Conservation (phyloP, 495 filamentous ascomycete genomes). For the Tuber melanosporum region DNA sequence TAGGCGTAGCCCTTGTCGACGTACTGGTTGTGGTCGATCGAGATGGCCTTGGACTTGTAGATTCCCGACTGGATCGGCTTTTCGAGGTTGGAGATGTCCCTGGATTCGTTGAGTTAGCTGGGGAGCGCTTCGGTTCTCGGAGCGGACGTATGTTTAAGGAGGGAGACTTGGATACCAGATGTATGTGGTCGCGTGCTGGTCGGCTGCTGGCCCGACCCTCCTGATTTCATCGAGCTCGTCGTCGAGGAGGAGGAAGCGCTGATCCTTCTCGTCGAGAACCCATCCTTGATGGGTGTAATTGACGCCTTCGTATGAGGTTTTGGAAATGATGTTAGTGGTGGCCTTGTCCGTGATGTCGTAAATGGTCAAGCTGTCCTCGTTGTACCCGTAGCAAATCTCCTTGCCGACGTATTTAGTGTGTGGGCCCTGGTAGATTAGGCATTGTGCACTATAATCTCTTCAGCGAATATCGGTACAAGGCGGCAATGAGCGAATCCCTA, state of each 20-base stretch:
- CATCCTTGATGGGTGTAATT: slow-evolving; percentile 58
- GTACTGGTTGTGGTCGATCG: slow-evolving; percentile 61
- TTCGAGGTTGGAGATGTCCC: slow-evolving; percentile 51
- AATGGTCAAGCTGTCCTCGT: slow-evolving; percentile 49
- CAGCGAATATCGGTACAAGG: background rate
- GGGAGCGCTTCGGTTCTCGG: no score
- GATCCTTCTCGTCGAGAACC: slow-evolving; percentile 50
- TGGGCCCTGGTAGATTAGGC: slow-evolving; percentile 54
- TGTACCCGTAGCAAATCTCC: slow-evolving; percentile 58
- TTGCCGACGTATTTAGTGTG: slow-evolving; percentile 49
- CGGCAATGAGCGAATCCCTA: slow-evolving; percentile 39
- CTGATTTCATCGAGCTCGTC: slow-evolving; percentile 56
- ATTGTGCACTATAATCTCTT: slow-evolving; percentile 45
- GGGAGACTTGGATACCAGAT: slow-evolving; percentile 32
- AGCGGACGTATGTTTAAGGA: no score
- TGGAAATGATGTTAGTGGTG: slow-evolving; percentile 48
- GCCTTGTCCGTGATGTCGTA: slow-evolving; percentile 55
- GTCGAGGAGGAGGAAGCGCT: slow-evolving; percentile 55
- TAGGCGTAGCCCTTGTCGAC: slow-evolving; percentile 50
- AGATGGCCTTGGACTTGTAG: slow-evolving; percentile 48
- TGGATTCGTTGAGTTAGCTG: slow-evolving; percentile 46
- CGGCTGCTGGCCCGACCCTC: slow-evolving; percentile 44
- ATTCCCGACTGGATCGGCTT: slow-evolving; percentile 51
- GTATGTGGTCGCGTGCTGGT: slow-evolving; percentile 39
- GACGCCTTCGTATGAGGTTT: slow-evolving; percentile 52